Conservation (phyloP, 225 moss, liverwort and hornwort species). For the Lunularia cruciata region DNA sequence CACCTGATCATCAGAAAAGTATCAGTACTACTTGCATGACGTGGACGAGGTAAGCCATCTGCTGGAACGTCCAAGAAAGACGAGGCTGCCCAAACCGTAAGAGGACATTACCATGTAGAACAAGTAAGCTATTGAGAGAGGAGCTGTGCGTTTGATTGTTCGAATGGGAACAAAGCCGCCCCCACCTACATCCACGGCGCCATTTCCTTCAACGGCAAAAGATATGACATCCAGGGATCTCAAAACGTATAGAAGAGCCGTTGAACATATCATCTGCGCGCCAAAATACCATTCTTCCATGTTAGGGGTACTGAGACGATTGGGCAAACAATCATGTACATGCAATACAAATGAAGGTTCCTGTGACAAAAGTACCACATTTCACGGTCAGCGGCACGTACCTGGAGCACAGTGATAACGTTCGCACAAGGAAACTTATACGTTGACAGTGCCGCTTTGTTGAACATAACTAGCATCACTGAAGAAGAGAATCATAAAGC, state of each 20-base stretch:
- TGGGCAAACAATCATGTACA: too few relatives aligned
- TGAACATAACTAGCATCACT: constrained; percentile 98
- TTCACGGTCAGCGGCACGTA: constrained; percentile 15
- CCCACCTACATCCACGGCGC: constrained; percentile 41
- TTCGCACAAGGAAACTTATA: constrained; percentile 92
- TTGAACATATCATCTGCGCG: constrained; percentile 92
- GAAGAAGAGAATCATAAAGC: constrained; percentile 7
- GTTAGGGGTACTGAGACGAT: too few relatives aligned
- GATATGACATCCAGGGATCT: constrained; percentile 66
- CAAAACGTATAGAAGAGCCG: constrained; percentile 66
- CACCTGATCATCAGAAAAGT: constrained; percentile 51
- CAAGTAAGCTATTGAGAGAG: constrained; percentile 84
- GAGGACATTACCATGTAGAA: constrained; percentile 77
- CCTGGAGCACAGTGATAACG: constrained; percentile 96
- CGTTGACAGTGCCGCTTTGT: constrained; percentile 87
- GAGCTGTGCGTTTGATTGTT: constrained; percentile 66
- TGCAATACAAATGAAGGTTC: too few relatives aligned
- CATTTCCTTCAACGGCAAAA: constrained; percentile 60
- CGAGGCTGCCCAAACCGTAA: background rate
- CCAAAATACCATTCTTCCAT: constrained; percentile 9
- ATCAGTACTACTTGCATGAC: background rate
- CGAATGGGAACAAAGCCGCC: constrained; percentile 68
- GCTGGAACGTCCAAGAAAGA: background rate
- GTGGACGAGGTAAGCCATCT: background rate
- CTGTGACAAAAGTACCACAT: too few relatives aligned